These are phyloP conservation scores for Ochromonas danica DNA, from an alignment of 108 stramenopile genomes.

Conservation along the genomic window DNA sequence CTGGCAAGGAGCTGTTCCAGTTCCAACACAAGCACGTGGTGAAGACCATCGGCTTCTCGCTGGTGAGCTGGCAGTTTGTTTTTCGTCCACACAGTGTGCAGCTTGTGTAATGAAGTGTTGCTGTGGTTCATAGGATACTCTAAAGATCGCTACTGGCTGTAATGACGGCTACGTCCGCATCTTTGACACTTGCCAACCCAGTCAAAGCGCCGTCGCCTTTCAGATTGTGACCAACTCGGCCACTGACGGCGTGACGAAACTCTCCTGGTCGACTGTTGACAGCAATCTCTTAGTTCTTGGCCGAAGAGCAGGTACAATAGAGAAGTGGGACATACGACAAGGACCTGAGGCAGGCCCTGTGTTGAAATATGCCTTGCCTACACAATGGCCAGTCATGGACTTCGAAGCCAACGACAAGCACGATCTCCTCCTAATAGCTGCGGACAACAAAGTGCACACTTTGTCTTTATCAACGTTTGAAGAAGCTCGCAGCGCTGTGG, in stretches of 20 bases:
- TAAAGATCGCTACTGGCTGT: slow-evolving; percentile 79
- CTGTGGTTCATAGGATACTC: not conserved
- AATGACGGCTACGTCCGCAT: slow-evolving; percentile 84
- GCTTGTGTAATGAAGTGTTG: too few species aligned
- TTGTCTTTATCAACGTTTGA: not conserved
- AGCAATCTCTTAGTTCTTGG: not conserved
- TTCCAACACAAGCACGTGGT: slow-evolving; percentile 92
- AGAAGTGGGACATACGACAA: slow-evolving; percentile 26
- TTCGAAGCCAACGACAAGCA: not conserved
- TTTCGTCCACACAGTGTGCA: too few species aligned
- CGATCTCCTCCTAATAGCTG: not conserved
- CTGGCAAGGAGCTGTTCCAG: slow-evolving; percentile 49
- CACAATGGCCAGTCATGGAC: not conserved
- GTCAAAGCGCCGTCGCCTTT: not conserved
- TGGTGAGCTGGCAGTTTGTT: slow-evolving; percentile 63
- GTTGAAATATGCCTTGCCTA: not conserved
- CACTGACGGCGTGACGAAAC: slow-evolving; percentile 41
- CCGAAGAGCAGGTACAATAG: not conserved
- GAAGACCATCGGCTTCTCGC: slow-evolving; percentile 86
- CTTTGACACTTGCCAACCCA: slow-evolving; percentile 57
- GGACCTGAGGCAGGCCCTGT: not conserved
- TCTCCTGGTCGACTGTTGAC: slow-evolving; percentile 34
- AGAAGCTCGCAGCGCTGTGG: not conserved
- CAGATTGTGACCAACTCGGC: not conserved
- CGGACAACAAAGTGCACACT: not conserved